Percentiles rank a stretch among this genome's conserved stretches.
Conservation (phyloP, 768 basidiomycete species). For the Podaxis pistillaris region DNA sequence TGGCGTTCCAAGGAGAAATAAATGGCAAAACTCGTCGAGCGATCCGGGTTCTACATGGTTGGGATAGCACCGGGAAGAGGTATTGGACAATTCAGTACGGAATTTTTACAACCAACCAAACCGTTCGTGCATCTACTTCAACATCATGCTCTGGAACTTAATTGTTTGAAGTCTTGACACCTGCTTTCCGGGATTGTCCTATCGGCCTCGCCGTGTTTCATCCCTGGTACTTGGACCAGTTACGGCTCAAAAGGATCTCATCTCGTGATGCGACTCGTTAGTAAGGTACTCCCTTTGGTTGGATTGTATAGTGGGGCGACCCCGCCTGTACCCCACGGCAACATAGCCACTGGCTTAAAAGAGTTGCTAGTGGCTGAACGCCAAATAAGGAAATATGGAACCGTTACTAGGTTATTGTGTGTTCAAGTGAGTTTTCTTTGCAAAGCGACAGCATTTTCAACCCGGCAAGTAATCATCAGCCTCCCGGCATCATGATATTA, state of each 20-base stretch:
- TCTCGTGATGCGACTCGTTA: background rate
- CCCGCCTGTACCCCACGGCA: background rate
- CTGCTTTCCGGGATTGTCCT: background rate
- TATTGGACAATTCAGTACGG: no score
- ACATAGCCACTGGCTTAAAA: background rate
- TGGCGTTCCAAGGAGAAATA: no score
- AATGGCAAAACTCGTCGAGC: no score
- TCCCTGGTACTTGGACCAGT: background rate
- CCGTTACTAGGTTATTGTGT: background rate
- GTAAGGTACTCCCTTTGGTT: background rate
- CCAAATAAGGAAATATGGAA: no score
- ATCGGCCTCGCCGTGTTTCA: background rate
- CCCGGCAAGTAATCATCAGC: background rate
- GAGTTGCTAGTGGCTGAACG: no score
- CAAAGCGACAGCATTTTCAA: background rate
- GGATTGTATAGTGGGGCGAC: background rate
- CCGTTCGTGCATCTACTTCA: no score
- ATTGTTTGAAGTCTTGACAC: background rate
- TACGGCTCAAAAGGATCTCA: background rate
- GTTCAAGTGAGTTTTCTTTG: background rate
- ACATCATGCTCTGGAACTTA: no score
- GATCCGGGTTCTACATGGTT: no score
- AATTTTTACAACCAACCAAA: no score
- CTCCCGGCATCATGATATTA: background rate
- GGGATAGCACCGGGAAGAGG: no score